Evolutionary conservation across 192 early-diverging fungal species (phyloP), one percentile per base, ranked within the genome.

Genomic region (Linnemannia elongata): DNA sequence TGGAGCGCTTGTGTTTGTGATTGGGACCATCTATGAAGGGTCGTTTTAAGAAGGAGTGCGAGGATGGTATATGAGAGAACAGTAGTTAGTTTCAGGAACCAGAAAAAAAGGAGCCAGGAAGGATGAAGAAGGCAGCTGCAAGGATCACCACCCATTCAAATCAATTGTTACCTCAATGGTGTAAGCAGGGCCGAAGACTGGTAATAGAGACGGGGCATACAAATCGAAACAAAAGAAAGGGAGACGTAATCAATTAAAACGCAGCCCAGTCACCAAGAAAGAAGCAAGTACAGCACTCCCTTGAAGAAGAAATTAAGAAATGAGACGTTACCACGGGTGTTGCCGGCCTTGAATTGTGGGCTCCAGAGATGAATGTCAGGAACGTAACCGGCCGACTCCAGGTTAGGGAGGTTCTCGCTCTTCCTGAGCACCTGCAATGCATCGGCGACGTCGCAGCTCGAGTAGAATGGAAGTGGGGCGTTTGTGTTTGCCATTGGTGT

Each of bases 301-400:
- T 39, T 39, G 3, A 7, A 9, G 13, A 45, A 45, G 74, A 55
- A 35, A 76, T 6, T 6, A 57, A 75, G 35, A 35, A 55, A 22
- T 4, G 60, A 30, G 27, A 44, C 13, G 49, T 80, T 72, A 87
- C 85, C 47, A 57, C 87, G 83, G 17, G 90, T 91, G 69, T 88
- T 68, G 42, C 90, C 90, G 39, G 87, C 75, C 76, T 90, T 91
- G 72, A 81, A 88, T 15, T 81, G 75, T 17, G 93, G 93, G 6
- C 90, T 91, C 88, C 88, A 92, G 72, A 93, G 88, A 33, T 90
- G 82, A 68, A 93, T 88, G 69, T 93, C 91, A 33, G 91, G 90
- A 42, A 93, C 78, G 79, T 91, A 93, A 15, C 93, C 93, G 13
- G 89, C 91, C 12, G n/a, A 13, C 27, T 66, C 60, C 60, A 66